phyloP scores from a whole-genome alignment of 148 eudicot species.

The Diospyros kaki region DNA sequence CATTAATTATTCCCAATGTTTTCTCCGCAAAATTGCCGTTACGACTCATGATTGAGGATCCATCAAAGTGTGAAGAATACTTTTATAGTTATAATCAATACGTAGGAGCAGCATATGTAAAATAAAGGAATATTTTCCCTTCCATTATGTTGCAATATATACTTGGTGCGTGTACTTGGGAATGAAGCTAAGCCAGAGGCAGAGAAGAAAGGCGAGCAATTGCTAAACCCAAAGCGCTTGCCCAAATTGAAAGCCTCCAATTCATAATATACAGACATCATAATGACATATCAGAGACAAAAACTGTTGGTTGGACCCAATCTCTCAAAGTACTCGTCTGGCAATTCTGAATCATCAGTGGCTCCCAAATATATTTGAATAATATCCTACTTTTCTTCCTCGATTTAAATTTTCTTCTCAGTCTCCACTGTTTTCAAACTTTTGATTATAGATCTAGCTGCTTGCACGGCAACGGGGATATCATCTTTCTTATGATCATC shows the following conservation, averaged over 20 bases:
- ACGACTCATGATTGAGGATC: no score
- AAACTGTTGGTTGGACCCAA: constrained; percentile 12
- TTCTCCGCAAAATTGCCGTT: no score
- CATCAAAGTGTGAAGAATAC: no score
- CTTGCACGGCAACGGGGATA: not conserved
- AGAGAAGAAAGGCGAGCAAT: not conserved
- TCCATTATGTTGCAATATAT: no score
- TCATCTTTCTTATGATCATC: not conserved
- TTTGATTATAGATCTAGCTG: not conserved
- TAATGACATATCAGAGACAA: constrained; percentile 7
- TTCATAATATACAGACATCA: not conserved
- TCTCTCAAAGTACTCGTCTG: constrained; percentile 10
- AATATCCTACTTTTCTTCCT: constrained; percentile 7
- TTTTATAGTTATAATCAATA: no score
- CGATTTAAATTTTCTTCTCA: constrained; percentile 1
- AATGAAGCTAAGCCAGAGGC: not conserved
- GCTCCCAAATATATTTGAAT: not conserved
- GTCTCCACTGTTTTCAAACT: not conserved
- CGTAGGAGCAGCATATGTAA: no score
- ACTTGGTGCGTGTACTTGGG: no score
- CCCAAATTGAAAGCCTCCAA: constrained; percentile 1
- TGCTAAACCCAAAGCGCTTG: not conserved
- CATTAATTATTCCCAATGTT: no score
- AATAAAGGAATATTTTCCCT: no score
- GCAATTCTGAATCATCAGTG: constrained; percentile 8